Percentiles rank a stretch among this genome's conserved stretches.
Evolutionary conservation across 1,284 basidiomycete species (phyloP).

Genomic region (Acaromyces ingoldii): DNA sequence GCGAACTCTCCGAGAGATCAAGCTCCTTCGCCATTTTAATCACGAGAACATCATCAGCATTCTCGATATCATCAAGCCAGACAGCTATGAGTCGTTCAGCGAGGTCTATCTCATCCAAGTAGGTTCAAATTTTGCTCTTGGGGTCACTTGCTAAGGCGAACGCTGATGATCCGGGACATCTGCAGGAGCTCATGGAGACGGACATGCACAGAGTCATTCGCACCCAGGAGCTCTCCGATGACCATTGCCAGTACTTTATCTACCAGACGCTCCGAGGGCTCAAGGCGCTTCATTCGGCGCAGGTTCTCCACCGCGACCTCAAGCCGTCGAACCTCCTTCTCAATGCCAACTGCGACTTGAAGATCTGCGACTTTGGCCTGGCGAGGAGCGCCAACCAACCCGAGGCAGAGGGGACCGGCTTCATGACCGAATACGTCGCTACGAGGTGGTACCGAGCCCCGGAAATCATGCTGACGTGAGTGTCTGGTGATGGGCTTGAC

Average conservation of each 20-base stretch:
- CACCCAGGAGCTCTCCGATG: slow-evolving; percentile 56
- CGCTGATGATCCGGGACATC: neutral
- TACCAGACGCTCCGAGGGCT: slow-evolving; percentile 62
- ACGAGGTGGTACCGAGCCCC: slow-evolving; percentile 51
- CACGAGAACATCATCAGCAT: slow-evolving; percentile 44
- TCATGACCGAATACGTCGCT: slow-evolving; percentile 52
- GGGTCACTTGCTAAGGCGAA: neutral
- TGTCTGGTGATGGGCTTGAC: too few relatives aligned
- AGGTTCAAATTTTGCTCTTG: slow-evolving; percentile 9
- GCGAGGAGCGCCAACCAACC: slow-evolving; percentile 47
- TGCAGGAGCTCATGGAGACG: slow-evolving; percentile 50
- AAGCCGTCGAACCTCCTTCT: slow-evolving; percentile 47
- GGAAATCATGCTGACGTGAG: slow-evolving; percentile 49
- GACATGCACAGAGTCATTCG: slow-evolving; percentile 50
- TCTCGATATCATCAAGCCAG: slow-evolving; percentile 41
- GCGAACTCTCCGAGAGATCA: slow-evolving; percentile 49
- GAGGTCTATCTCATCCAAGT: slow-evolving; percentile 76
- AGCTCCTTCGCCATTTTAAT: slow-evolving; percentile 46
- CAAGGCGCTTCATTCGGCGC: slow-evolving; percentile 50
- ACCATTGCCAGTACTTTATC: slow-evolving; percentile 91
- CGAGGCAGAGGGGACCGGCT: slow-evolving; percentile 46
- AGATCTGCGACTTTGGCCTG: slow-evolving; percentile 52
- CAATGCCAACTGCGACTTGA: slow-evolving; percentile 49
- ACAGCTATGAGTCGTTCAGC: slow-evolving; percentile 76
- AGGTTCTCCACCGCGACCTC: slow-evolving; percentile 48